These are phyloP conservation scores for Lophium mytilinum DNA, from an alignment of 495 filamentous ascomycete genomes.

Conservation along the genomic window DNA sequence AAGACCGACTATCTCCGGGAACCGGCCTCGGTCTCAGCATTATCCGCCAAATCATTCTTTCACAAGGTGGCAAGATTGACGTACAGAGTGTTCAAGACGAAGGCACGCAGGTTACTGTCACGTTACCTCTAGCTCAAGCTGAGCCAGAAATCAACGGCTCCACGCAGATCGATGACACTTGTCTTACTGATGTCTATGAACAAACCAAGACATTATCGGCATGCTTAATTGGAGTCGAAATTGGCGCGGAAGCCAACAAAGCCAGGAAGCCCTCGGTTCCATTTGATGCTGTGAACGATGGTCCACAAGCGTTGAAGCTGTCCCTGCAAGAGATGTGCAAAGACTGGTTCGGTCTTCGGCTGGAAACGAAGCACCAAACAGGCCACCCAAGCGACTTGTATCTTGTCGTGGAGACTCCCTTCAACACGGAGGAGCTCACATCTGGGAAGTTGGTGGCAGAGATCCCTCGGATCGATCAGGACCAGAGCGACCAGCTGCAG, in stretches of 20 bases:
- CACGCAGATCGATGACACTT: too few species aligned
- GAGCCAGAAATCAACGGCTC: too few species aligned
- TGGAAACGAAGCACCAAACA: neutral
- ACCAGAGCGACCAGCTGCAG: neutral
- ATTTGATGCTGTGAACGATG: too few species aligned
- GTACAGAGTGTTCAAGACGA: conserved; percentile 10
- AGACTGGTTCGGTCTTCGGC: neutral
- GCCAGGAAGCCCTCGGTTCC: too few species aligned
- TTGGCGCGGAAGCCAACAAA: too few species aligned
- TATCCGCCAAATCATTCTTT: conserved; percentile 27
- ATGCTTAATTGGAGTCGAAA: too few species aligned
- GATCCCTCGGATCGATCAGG: neutral
- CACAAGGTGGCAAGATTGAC: conserved; percentile 23
- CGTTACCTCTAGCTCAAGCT: conserved; percentile 5
- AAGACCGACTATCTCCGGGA: conserved; percentile 26
- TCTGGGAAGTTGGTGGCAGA: neutral
- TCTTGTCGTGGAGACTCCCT: neutral
- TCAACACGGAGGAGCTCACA: neutral
- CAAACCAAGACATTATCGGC: too few species aligned
- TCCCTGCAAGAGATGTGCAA: neutral
- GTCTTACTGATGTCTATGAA: too few species aligned
- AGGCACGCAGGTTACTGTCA: conserved; percentile 25
- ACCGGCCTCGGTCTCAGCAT: conserved; percentile 32
- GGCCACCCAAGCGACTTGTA: neutral
- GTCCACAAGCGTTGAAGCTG: neutral